A percentile compares a stretch with the other conserved stretches of the same genome.
Evolutionary conservation across 345 rosid species (phyloP).

Genomic region (Salix udensis): DNA sequence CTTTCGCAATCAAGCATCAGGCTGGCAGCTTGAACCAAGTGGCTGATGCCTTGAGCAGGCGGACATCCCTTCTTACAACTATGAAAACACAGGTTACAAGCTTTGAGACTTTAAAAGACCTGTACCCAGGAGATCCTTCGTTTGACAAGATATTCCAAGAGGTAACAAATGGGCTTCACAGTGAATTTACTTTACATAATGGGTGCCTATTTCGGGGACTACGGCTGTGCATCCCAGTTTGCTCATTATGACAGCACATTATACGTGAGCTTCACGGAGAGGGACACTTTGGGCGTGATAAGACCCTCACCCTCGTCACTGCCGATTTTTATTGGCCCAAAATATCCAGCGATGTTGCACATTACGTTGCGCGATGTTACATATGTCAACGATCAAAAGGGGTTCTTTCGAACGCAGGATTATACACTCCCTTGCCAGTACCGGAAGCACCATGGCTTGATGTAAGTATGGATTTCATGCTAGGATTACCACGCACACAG

Average conservation of each 20-base stretch:
- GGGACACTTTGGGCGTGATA: neutral
- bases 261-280: neutral
- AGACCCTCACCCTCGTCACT: neutral
- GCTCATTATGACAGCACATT: neutral
- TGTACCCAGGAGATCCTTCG: too few relatives aligned
- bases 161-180: too few relatives aligned
- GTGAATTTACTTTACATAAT: neutral
- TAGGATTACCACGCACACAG: neutral
- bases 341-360: neutral
- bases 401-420: neutral
- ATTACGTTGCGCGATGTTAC: neutral
- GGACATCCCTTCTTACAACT: rapidly evolving
- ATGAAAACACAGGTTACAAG: too few relatives aligned
- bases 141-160: too few relatives aligned
- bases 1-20: neutral
- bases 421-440: neutral
- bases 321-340: neutral
- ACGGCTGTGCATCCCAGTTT: neutral
- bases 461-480: neutral
- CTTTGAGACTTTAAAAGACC: too few relatives aligned
- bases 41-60: neutral
- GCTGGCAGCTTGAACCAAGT: neutral
- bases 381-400: neutral
- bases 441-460: neutral
- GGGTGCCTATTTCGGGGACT: neutral